phyloP scores from a whole-genome alignment of 73 alveolate genomes.

The Stentor roeselii region DNA sequence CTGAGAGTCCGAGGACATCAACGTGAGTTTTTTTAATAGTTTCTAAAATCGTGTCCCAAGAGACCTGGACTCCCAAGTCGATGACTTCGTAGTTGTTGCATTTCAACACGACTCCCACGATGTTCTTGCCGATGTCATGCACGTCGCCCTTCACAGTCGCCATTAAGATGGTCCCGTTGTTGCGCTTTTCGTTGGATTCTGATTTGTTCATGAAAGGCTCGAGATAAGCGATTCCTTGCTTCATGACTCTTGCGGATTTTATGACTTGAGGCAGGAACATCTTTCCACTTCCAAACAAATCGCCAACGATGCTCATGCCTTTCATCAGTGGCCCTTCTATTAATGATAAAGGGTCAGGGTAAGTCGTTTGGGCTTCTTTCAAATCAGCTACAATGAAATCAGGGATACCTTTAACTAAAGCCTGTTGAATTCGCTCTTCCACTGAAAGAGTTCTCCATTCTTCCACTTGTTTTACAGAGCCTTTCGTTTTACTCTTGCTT shows the following conservation, averaged over 20 bases:
- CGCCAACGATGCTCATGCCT: constrained; percentile 86
- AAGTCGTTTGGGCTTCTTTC: constrained; percentile 63
- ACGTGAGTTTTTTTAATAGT: constrained; percentile 49
- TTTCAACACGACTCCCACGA: constrained; percentile 80
- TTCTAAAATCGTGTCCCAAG: constrained; percentile 54
- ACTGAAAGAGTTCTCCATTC: constrained; percentile 64
- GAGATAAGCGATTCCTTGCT: constrained; percentile 78
- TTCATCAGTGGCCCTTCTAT: constrained; percentile 90
- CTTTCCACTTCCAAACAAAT: constrained; percentile 82
- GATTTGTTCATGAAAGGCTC: constrained; percentile 80
- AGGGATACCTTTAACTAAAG: constrained; percentile 76
- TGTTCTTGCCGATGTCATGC: constrained; percentile 89
- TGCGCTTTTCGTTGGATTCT: constrained; percentile 26
- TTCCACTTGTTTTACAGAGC: constrained; percentile 31
- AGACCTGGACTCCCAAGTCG: constrained; percentile 82
- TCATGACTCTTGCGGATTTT: constrained; percentile 86
- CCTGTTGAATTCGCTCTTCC: constrained; percentile 58
- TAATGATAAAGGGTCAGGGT: constrained; percentile 57
- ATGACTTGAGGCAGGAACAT: constrained; percentile 90
- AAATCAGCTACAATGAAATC: constrained; percentile 70
- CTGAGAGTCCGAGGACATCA: constrained; percentile 75
- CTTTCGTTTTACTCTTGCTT: constrained; percentile 34
- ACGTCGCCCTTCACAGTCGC: constrained; percentile 93
- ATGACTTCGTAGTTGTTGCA: constrained; percentile 69
- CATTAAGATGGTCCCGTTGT: constrained; percentile 40